Conservation (phyloP, 805 yeast species). For the Metschnikowia noctiluminum region DNA sequence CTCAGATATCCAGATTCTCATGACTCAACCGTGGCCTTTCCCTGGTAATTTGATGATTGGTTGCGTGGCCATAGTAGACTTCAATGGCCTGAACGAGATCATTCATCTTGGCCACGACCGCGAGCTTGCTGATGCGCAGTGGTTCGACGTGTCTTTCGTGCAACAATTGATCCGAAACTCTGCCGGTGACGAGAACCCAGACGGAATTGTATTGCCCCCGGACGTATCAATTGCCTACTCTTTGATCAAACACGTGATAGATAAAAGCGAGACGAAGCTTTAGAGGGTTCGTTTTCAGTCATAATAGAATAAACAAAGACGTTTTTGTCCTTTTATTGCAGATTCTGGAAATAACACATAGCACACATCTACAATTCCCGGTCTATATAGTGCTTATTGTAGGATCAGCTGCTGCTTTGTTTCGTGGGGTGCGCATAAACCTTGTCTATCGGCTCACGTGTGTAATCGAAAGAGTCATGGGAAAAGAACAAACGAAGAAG, state of each 20-base stretch:
- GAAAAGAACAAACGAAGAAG: no score
- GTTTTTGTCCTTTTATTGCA: no score
- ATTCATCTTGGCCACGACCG: slow-evolving; percentile 79
- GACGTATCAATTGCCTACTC: slow-evolving; percentile 42
- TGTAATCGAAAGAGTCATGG: no score
- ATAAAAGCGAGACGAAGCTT: slow-evolving; percentile 20
- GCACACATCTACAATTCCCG: no score
- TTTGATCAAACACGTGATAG: slow-evolving; percentile 42
- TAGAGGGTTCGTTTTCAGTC: background rate
- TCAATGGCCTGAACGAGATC: slow-evolving; percentile 59
- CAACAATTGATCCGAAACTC: slow-evolving; percentile 33
- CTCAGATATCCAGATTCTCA: slow-evolving; percentile 52
- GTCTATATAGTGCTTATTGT: no score
- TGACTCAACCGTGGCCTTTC: slow-evolving; percentile 97
- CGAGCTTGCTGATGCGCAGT: slow-evolving; percentile 80
- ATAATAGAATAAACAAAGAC: background rate
- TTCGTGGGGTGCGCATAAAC: no score
- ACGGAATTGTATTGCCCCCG: slow-evolving; percentile 41
- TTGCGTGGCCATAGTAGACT: slow-evolving; percentile 75
- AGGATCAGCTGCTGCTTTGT: no score
- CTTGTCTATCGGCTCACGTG: no score
- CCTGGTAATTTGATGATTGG: slow-evolving; percentile 95
- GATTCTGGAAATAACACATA: no score
- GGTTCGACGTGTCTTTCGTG: slow-evolving; percentile 67
- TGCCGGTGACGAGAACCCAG: slow-evolving; percentile 27